phyloP scores from a whole-genome alignment of 1,284 basidiomycete genomes.

The Cystobasidium slooffiae region DNA sequence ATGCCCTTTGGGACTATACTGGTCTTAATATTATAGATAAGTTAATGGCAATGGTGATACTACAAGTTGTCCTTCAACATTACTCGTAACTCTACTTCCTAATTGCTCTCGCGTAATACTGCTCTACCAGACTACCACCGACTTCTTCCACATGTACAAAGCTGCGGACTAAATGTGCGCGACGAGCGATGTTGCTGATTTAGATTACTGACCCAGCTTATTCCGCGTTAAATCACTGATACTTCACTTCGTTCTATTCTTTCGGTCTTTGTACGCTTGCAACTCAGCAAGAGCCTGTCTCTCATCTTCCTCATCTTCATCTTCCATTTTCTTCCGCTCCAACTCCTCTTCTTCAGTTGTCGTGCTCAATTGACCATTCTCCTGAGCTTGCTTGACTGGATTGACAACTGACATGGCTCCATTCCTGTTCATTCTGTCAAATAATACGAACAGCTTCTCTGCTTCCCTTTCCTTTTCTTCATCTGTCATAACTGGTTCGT shows the following conservation, averaged over 20 bases:
- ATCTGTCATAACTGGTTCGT: slow-evolving; percentile 71
- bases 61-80: no score
- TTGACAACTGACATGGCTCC: slow-evolving; percentile 57
- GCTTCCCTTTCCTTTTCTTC: slow-evolving; percentile 90
- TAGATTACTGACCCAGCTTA: background rate
- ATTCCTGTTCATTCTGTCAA: slow-evolving; percentile 79
- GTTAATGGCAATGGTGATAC: no score
- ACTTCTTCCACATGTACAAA: no score
- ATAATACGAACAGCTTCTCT: slow-evolving; percentile 83
- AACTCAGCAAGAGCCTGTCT: slow-evolving; percentile 47
- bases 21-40: no score
- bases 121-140: no score
- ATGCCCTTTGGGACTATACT: no score
- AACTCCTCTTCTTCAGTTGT: slow-evolving; percentile 58
- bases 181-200: background rate
- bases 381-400: slow-evolving; percentile 50
- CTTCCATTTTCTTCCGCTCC: slow-evolving; percentile 74
- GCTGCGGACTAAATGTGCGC: no score
- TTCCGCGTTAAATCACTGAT: background rate
- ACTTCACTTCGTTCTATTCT: background rate
- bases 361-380: slow-evolving; percentile 49
- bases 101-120: no score
- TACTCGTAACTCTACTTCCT: no score
- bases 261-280: slow-evolving; percentile 44
- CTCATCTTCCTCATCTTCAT: slow-evolving; percentile 63